Base-by-base conservation (phyloP, 805 yeast species). In the Zygotorulaspora sp. region DNA sequence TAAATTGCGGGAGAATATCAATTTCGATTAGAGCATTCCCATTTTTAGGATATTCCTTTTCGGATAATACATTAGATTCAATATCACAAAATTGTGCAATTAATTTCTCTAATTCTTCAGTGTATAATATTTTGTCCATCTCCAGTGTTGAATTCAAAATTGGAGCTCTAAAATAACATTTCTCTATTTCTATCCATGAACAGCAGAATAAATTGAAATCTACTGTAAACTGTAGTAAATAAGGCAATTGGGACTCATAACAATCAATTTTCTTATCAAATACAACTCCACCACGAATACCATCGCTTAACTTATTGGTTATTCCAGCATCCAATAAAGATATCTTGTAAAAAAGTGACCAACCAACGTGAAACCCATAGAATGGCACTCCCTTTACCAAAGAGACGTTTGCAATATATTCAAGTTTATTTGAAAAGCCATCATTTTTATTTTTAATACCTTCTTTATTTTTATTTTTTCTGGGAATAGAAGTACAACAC, bases 171-270 rank as follows among this genome's bases (percentile, higher is more conserved):
- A 83, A 81, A 44, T 62, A 72, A 16, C 74, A 62, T 3, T 63
- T 47, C 2, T 56, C 50, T 1, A 80, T 40, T 12, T 70, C 62
- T 15, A 89, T 43, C 90, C 95, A 85, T 4, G 80, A 78, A 58
- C 96, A 85, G 1, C 96, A 94, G 54, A 72, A 85, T 20, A 90
- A 60, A 53, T 90, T 89, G 61, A 72, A 87, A 55, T 92, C 98
- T 0, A 83, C 69, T 18, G 86, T 58, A 53, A 90, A 87, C 53
- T 92, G 97, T 5, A 86, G 58, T 1, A 75, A 53, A 49, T 68
- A 82, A 0, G 96, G 88, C 9, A 90, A 70, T 53, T 92, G 97
- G 0, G 88, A 68, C 52, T 92, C 98, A 56, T 67, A 85, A 0
- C 80, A 76, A 31, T 78, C 80, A 10, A 65, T 45, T 0, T 51